A percentile compares a stretch with the other conserved stretches of the same genome.
Conservation (phyloP, 768 basidiomycete species). For the Mycena floridula region DNA sequence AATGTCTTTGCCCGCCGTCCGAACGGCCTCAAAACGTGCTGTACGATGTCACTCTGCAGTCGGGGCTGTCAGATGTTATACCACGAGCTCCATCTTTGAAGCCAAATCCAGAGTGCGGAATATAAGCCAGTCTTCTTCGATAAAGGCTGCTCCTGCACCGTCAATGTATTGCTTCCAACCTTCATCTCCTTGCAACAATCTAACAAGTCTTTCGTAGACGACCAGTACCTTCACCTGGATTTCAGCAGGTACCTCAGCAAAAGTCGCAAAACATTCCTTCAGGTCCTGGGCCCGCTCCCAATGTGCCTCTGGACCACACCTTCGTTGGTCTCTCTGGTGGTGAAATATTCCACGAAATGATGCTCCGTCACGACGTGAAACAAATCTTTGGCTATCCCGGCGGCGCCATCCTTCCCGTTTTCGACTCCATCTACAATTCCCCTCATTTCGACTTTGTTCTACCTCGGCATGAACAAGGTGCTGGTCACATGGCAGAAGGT, state of each 20-base stretch:
- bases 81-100: too few species aligned
- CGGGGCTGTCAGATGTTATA: too few species aligned
- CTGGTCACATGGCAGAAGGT: slow-evolving; percentile 98
- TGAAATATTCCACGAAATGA: slow-evolving; percentile 99
- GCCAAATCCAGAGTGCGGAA: too few species aligned
- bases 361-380: slow-evolving; percentile 93
- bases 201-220: slow-evolving; percentile 35
- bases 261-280: slow-evolving; percentile 26
- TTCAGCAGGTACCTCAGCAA: slow-evolving; percentile 42
- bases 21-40: too few species aligned
- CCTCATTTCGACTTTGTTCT: slow-evolving; percentile 92
- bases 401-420: slow-evolving; percentile 96
- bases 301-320: slow-evolving; percentile 61
- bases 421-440: slow-evolving; percentile 98
- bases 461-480: slow-evolving; percentile 96
- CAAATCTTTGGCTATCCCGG: slow-evolving; percentile 98
- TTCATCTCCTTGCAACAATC: slow-evolving; percentile 1
- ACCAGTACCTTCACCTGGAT: slow-evolving; percentile 53
- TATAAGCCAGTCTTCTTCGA: slow-evolving; percentile 62
- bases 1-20: too few species aligned
- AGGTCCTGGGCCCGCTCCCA: slow-evolving; percentile 29
- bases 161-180: slow-evolving; percentile 42
- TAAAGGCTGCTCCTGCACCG: slow-evolving; percentile 56
- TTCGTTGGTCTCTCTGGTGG: slow-evolving; percentile 95
- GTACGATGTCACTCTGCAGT: too few species aligned